Evolutionary conservation across 2,329 filamentous ascomycete species (phyloP), one percentile per base, ranked within the genome.

Genomic region (Colletotrichum cuscutae): DNA sequence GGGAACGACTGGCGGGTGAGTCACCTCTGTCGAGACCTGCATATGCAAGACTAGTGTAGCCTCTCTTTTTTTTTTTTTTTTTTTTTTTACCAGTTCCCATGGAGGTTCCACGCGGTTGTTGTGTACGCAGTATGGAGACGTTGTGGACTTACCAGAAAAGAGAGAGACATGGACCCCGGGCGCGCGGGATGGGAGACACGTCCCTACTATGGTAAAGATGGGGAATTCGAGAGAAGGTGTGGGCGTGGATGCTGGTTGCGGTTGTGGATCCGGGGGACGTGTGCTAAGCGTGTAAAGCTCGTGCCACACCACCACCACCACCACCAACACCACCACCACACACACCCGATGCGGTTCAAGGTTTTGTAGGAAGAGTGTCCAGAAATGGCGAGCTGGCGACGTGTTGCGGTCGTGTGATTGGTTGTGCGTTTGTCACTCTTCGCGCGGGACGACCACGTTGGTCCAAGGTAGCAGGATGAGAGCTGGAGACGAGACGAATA

Each of bases 1-100:
- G 70, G 54, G 54, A 77, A 73, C 74, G 75, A 78, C 71, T 78
- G 75, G 77, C 71, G 72, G 71, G 75, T 78, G 76, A 78, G 73
- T 78, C 77, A 78, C 75, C 68, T 70, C 71, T 74, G 68, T 72
- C 63, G 68, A 74, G 68, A 68, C 72, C 69, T 72, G 72, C 64
- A 74, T 74, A 72, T 72, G 68, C 64, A 60, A 68, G 57, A 59
- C 68, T 72, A 68, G 65, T 35, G 57, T 62, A 67, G 30, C 42
- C 37, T 42, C 15, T 42, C 2, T 19, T 42, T 42, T 35, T 35
- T 35, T 42, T 42, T 19, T 30, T n/a, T n/a, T n/a, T 19, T 42
- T 42, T 35, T 35, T 35, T 42, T 42, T 19, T 30, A 30, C 42
- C 52, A 28, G 32, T 35, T 35, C 32, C 32, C 32, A 35, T 35